Evolutionary conservation across 805 yeast species (phyloP).

Genomic region (Jamesozyma hellenica): DNA sequence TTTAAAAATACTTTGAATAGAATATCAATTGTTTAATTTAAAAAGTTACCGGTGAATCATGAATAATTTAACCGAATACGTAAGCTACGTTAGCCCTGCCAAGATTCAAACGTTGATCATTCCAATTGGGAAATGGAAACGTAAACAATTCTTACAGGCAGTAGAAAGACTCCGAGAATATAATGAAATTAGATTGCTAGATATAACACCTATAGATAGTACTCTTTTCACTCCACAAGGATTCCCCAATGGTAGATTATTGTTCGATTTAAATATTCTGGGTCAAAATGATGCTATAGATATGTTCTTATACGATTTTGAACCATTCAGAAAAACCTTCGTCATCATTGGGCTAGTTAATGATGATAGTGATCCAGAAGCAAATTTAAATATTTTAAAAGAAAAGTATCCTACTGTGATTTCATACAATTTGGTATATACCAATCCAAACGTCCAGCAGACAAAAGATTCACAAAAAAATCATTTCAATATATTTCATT

Average conservation of each 20-base stretch:
- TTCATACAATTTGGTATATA: conserved; percentile 24
- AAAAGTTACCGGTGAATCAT: too few species aligned
- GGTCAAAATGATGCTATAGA: conserved; percentile 41
- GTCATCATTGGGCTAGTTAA: conserved; percentile 43
- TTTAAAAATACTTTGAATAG: too few species aligned
- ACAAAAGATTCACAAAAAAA: conserved; percentile 1
- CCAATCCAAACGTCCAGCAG: not conserved
- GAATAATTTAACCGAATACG: conserved; percentile 7
- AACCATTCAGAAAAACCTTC: conserved; percentile 75
- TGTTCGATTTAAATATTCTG: conserved; percentile 43
- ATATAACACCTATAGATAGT: conserved; percentile 57
- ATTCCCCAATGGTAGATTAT: conserved; percentile 66
- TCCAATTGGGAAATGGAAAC: conserved; percentile 47
- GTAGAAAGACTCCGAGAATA: conserved; percentile 37
- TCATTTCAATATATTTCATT: conserved; percentile 6
- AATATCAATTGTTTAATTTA: too few species aligned
- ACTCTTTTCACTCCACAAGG: conserved; percentile 70
- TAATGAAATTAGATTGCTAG: conserved; percentile 61
- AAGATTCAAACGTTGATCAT: conserved; percentile 56
- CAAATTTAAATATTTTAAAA: conserved; percentile 32
- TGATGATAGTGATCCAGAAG: conserved; percentile 17
- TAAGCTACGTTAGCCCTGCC: conserved; percentile 46
- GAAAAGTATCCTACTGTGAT: conserved; percentile 24
- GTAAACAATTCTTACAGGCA: conserved; percentile 32
- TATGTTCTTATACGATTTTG: conserved; percentile 71